phyloP scores from a whole-genome alignment of 1,139 yeast species.

The Saccharomyces hybrid region DNA sequence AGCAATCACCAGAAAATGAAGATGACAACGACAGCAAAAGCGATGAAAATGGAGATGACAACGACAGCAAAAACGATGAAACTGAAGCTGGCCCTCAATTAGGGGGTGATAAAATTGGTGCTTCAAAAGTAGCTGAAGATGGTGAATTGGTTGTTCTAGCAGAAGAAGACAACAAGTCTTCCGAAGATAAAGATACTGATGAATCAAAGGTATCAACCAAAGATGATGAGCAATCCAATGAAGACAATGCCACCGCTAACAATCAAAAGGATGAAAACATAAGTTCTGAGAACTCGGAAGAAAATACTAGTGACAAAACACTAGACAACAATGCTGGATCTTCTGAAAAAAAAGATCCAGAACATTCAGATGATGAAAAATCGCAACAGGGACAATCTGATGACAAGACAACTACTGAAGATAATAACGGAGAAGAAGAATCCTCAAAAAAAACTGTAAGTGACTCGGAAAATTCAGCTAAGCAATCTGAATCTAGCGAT shows the following conservation, averaged over 20 bases:
- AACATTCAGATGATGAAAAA: background rate
- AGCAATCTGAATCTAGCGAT: constrained; percentile 9
- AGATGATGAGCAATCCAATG: background rate
- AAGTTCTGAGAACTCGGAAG: background rate
- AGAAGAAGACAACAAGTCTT: background rate
- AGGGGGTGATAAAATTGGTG: background rate
- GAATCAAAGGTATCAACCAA: background rate
- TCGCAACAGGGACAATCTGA: background rate
- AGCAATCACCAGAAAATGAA: background rate
- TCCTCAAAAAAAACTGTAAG: background rate
- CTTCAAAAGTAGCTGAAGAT: background rate
- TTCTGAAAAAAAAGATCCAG: background rate
- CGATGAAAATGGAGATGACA: background rate
- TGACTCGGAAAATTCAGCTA: constrained; percentile 3
- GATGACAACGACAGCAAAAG: background rate
- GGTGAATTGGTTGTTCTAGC: background rate
- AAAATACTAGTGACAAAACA: background rate
- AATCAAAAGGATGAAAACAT: background rate
- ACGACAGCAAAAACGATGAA: background rate
- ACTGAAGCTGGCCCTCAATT: background rate
- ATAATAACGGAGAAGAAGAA: background rate
- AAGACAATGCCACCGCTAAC: background rate
- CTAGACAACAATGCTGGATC: background rate
- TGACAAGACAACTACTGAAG: background rate
- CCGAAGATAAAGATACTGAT: background rate